Evolutionary conservation across 192 early-diverging fungal species (phyloP), one percentile per base, ranked within the genome.

Genomic region (Coemansia sp.): DNA sequence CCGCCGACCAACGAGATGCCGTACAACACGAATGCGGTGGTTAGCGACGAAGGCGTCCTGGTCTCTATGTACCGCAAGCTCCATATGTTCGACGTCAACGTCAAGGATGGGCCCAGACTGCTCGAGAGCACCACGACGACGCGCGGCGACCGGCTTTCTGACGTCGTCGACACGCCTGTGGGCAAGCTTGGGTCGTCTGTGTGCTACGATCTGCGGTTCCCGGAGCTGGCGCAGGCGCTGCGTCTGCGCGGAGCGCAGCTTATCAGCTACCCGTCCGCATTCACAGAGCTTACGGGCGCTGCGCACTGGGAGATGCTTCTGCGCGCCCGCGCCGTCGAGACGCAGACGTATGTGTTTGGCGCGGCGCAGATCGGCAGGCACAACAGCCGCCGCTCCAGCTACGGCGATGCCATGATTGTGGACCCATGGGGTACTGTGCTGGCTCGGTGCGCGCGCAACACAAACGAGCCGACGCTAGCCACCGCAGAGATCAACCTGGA

Each of bases 201-300:
- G 46, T 95, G 93, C 71, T 95, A 95, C 74, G 93, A 95, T 70
- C 13, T 95, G 36, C 83, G 93, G 43, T 95, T 95, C 66, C 86
- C 93, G 0, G 89, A 90, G 65, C 56, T 89, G 62, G 84, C 89
- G 1, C 69, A 88, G 53, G 61, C 56, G 0, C 82, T 89, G 46
- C 72, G 88, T 6, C 70, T 65, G 20, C 65, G 72, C 22, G 87
- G 87, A 3, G 90, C 90, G 6, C 86, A 95, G 41, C 76, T 93
- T 20, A 71, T 95, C 8, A 85, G 90, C 20, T 95, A 84, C 66
- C 92, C 93, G 17, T 89, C 89, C 15, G 93, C 92, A 7, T 95
- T 95, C 63, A 93, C 93, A 1, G 62, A 89, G 62, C 79, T 80
- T 38, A 95, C 93, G 3, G 93, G 93, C 15, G 81, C 82, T 36